These are phyloP conservation scores for Heritiera fomes DNA, from an alignment of 345 rosid genomes.

Conservation along the genomic window DNA sequence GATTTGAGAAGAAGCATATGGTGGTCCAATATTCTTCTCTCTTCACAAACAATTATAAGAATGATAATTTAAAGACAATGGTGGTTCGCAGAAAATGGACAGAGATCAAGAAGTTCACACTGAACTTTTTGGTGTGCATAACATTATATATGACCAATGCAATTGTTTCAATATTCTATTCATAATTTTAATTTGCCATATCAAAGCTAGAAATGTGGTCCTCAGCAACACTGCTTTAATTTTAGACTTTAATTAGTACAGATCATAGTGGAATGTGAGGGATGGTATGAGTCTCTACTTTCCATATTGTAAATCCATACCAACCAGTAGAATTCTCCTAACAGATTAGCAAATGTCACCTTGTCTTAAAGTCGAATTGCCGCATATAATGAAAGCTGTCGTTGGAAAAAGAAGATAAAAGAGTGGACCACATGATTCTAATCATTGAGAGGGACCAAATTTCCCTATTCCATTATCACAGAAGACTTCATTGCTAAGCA, in stretches of 20 bases:
- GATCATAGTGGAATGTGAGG: neutral
- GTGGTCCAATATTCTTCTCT: slow-evolving; percentile 2
- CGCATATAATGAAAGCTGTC: neutral
- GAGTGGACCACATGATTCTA: neutral
- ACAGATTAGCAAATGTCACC: neutral
- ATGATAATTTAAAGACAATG: neutral
- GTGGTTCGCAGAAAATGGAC: neutral
- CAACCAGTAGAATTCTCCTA: no score
- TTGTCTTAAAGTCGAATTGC: neutral
- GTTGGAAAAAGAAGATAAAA: neutral
- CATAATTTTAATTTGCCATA: neutral
- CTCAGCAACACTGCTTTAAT: neutral
- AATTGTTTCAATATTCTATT: neutral
- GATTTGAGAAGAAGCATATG: neutral
- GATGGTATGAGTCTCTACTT: neutral
- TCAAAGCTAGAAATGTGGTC: neutral
- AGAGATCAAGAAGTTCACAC: neutral
- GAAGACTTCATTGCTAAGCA: no score
- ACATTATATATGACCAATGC: neutral
- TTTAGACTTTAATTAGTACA: neutral
- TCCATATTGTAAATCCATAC: neutral
- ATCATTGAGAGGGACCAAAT: neutral
- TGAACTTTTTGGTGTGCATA: neutral
- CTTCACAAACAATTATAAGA: neutral
- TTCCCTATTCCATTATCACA: neutral